Conservation (phyloP, 2,329 filamentous ascomycete genomes). For the Arthrinium phaeospermum region DNA sequence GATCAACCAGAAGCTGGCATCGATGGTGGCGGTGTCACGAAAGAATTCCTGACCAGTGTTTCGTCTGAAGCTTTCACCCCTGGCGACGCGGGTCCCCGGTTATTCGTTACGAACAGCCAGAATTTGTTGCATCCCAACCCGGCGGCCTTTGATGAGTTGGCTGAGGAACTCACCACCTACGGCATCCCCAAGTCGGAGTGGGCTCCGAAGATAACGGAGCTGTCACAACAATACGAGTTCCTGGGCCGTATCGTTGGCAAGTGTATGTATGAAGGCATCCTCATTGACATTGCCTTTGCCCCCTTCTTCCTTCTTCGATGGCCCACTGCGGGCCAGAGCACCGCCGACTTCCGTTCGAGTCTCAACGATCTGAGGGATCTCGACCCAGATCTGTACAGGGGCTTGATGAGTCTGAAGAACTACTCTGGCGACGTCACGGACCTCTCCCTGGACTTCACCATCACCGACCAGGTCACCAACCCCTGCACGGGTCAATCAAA, state of each 20-base stretch:
- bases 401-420: slow-evolving; percentile 82
- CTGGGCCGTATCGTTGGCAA: slow-evolving; percentile 92
- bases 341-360: slow-evolving; percentile 80
- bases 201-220: slow-evolving; percentile 60
- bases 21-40: slow-evolving; percentile 95
- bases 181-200: slow-evolving; percentile 61
- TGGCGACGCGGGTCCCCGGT: slow-evolving; percentile 53
- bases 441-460: slow-evolving; percentile 86
- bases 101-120: slow-evolving; percentile 85
- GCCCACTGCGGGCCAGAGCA: slow-evolving; percentile 72
- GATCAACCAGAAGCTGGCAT: slow-evolving; percentile 89
- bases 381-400: slow-evolving; percentile 89
- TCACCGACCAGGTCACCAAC: slow-evolving; percentile 70
- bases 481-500: slow-evolving; percentile 52
- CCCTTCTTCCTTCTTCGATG: slow-evolving; percentile 97
- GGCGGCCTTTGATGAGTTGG: slow-evolving; percentile 71
- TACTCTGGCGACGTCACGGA: slow-evolving; percentile 81
- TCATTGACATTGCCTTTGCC: slow-evolving; percentile 91
- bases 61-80: slow-evolving; percentile 79
- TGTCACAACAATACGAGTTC: slow-evolving; percentile 85
- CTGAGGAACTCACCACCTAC: slow-evolving; percentile 58
- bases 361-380: slow-evolving; percentile 93
- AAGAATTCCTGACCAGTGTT: slow-evolving; percentile 91
- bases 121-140: slow-evolving; percentile 92
- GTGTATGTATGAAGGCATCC: slow-evolving; percentile 94